Evolutionary conservation across 257 asterid genomes (phyloP).

Genomic region (Verbena officinalis): DNA sequence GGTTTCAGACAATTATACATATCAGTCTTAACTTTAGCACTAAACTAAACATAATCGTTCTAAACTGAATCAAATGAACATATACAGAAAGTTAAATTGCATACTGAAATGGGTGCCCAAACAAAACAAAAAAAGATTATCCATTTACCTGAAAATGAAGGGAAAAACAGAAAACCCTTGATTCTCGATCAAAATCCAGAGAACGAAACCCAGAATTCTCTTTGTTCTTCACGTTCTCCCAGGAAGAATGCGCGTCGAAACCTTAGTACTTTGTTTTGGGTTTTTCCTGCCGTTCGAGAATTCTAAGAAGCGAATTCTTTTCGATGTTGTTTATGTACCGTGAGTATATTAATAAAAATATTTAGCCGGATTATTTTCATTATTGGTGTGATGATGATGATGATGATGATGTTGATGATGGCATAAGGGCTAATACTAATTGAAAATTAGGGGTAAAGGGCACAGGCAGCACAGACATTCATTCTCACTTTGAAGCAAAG

Average conservation of each 20-base stretch:
- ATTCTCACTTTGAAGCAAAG: constrained; percentile 45
- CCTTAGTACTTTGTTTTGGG: constrained; percentile 15
- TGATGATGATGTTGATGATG: constrained; percentile 17
- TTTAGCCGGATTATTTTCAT: constrained; percentile 23
- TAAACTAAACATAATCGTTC: background rate
- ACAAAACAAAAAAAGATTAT: background rate
- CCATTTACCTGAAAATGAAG: constrained; percentile 39
- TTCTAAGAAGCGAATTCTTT: constrained; percentile 26
- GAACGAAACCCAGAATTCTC: constrained; percentile 27
- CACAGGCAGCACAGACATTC: constrained; percentile 45
- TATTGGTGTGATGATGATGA: constrained; percentile 21
- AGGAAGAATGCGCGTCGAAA: constrained; percentile 12
- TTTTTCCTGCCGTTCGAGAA: constrained; percentile 22
- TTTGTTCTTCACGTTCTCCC: constrained; percentile 5
- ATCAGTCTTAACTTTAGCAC: constrained; percentile 16
- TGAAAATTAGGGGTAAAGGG: constrained; percentile 29
- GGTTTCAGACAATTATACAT: constrained; percentile 17
- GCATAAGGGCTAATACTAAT: constrained; percentile 27
- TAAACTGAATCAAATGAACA: constrained; percentile 1
- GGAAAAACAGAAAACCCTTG: constrained; percentile 18
- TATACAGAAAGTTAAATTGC: background rate
- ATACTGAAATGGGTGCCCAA: background rate
- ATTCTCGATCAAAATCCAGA: constrained; percentile 32
- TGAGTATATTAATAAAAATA: constrained; percentile 16
- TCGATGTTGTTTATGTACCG: constrained; percentile 36